Conservation (phyloP, 139 green algal species). For the Chlorella sp. region DNA sequence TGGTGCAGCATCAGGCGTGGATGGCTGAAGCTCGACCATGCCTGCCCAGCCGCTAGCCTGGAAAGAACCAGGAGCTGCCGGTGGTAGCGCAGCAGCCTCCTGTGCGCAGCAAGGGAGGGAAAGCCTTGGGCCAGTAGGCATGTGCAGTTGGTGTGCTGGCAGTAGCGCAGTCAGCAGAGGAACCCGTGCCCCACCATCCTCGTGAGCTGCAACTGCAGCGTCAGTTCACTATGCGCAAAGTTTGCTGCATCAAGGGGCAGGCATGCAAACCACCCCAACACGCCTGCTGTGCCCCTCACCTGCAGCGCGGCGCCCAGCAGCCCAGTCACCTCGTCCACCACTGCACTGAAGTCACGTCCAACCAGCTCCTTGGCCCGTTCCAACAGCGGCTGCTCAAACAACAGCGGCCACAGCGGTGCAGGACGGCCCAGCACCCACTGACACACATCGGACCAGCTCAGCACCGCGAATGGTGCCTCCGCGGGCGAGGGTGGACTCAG, state of each 20-base stretch:
- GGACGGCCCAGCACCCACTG: conserved; percentile 80
- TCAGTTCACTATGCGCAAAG: too few relatives aligned
- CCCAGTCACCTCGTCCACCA: conserved; percentile 16
- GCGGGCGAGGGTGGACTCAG: background rate
- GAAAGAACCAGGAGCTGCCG: background rate
- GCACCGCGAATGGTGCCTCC: background rate
- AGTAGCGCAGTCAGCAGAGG: too few relatives aligned
- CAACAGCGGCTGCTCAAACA: conserved; percentile 80
- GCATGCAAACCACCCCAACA: too few relatives aligned
- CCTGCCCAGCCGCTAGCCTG: conserved; percentile 10
- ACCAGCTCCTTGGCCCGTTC: conserved; percentile 68
- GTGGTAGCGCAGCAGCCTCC: conserved; percentile 6
- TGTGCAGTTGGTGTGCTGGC: too few relatives aligned
- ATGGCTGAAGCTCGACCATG: conserved; percentile 25
- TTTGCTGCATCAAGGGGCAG: background rate
- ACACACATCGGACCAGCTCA: conserved; percentile 69
- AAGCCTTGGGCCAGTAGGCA: too few relatives aligned
- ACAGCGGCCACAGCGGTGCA: conserved; percentile 72
- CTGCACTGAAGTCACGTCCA: conserved; percentile 49
- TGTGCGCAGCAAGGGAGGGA: background rate
- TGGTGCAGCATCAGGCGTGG: background rate
- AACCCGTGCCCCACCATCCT: too few relatives aligned
- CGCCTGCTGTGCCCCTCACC: background rate
- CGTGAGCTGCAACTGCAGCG: too few relatives aligned
- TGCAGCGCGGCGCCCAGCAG: conserved; percentile 23